Percentiles rank a stretch among this genome's conserved stretches.
Conservation (phyloP, 257 asterid species). For the Penstemon eatonii region DNA sequence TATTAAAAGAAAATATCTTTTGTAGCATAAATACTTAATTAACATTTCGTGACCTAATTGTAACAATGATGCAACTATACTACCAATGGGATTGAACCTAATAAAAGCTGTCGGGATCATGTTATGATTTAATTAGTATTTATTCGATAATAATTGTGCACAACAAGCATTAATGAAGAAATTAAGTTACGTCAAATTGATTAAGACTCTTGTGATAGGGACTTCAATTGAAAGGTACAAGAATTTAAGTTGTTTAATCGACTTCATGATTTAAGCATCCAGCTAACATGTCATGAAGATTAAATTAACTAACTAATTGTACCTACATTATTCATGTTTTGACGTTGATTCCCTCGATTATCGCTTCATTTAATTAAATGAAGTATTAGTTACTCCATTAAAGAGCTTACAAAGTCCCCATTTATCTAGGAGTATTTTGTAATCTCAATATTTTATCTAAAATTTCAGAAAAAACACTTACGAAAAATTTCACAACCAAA, state of each 20-base stretch:
- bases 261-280: slow-evolving; percentile 27
- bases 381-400: background rate
- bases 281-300: slow-evolving; percentile 28
- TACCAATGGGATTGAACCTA: too few species aligned
- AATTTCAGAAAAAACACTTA: background rate
- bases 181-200: slow-evolving; percentile 7
- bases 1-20: too few species aligned
- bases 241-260: background rate
- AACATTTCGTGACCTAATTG: too few species aligned
- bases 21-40: too few species aligned
- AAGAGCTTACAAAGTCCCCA: background rate
- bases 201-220: background rate
- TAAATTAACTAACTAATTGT: background rate
- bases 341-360: slow-evolving; percentile 28
- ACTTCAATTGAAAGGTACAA: background rate
- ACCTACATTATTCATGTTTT: slow-evolving; percentile 5
- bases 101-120: too few species aligned
- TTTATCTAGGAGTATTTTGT: too few species aligned
- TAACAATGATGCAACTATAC: too few species aligned
- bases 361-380: slow-evolving; percentile 2
- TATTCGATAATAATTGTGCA: background rate
- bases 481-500: background rate
- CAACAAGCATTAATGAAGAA: background rate
- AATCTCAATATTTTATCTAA: background rate
- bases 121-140: background rate